Evolutionary conservation across 2,329 filamentous ascomycete genomes (phyloP), one percentile per base, ranked within the genome.

Genomic region (Neoascochyta sp.): DNA sequence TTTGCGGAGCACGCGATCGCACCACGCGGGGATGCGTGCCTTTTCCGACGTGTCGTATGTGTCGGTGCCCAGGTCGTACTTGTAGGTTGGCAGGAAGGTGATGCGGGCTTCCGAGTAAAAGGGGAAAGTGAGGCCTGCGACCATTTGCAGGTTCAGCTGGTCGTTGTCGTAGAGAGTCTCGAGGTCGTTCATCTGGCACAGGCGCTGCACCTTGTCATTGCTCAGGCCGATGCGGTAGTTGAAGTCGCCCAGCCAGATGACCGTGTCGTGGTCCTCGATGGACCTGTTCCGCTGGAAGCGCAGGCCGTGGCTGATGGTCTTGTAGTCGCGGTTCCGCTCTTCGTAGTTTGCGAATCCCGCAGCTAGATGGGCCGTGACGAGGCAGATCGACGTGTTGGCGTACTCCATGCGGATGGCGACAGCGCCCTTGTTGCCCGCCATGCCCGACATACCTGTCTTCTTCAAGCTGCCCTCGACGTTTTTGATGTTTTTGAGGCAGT

Each of bases 321-420:
- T 76, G 60, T 95, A 98, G 63, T 98, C 92, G 34, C 84, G 78
- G 55, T 98, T 96, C 34, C 92, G 74, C 60, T 98, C 92, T 42
- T 96, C 90, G 57, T 95, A 95, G 57, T 98, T 98, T 43, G 86
- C 79, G 63, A 96, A 96, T 0, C 92, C 92, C 34, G 92, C 92
- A 16, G 92, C 92, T 58, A 98, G 68, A 75, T 98, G 92, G 12
- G 92, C 92, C 13, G 92, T 98, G 15, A 98, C 86, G 41, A 98
- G 90, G 62, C 92, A 96, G 16, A 98, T 77, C 2, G 84, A 85
- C 2, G 90, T 96, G 54, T 85, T 93, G 16, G 86, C 89, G 54
- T 87, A 95, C 42, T 96, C 90, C 64, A 98, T 85, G 4, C 92
- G 83, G 50, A 98, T 95, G 2, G 89, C 92, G 27, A 95, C 93